Percentiles rank a stretch among this genome's conserved stretches.
These are phyloP conservation scores for Paramecium sonneborni DNA, from an alignment of 73 alveolate genomes.

Conservation along the genomic window DNA sequence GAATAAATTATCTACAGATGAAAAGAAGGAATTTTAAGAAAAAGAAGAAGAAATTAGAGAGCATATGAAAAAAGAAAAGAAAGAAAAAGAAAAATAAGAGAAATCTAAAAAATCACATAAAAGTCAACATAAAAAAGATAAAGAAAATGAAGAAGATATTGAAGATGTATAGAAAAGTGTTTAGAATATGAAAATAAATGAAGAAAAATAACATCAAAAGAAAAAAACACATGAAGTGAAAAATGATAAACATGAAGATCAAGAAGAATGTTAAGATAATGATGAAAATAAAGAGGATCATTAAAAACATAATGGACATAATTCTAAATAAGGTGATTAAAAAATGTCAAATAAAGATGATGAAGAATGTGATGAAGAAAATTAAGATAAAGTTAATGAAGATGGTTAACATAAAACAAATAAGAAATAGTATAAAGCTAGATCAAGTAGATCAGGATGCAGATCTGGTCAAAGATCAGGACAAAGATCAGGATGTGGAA, in stretches of 20 bases:
- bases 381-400: neutral
- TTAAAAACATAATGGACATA: neutral
- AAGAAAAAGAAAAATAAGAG: neutral
- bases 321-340: neutral
- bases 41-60: conserved; percentile 6
- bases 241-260: neutral
- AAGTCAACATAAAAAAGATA: neutral
- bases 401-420: neutral
- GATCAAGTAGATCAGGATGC: neutral
- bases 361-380: neutral
- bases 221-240: neutral
- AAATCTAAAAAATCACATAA: neutral
- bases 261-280: neutral
- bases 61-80: neutral
- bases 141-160: neutral
- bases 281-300: neutral
- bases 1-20: neutral
- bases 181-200: conserved; percentile 29
- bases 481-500: neutral
- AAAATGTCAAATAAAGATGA: neutral
- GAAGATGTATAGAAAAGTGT: conserved; percentile 45
- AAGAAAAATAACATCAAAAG: neutral
- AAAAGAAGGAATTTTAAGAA: neutral
- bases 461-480: neutral
- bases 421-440: neutral